These are phyloP conservation scores for Emericellopsis atlantica DNA, from an alignment of 2,329 filamentous ascomycete genomes.

Conservation along the genomic window DNA sequence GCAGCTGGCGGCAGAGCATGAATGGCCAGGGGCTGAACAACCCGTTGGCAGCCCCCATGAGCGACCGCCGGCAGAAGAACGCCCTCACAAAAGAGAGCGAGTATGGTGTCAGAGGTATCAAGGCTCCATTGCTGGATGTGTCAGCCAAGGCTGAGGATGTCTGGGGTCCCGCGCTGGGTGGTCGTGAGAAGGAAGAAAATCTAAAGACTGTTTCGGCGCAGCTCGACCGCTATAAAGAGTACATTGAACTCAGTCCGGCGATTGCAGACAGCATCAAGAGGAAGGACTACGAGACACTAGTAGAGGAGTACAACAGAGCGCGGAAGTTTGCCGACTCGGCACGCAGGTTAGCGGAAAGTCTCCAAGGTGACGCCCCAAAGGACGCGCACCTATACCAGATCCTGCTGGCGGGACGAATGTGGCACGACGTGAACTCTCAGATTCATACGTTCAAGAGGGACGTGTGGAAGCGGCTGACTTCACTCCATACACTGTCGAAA, in stretches of 20 bases:
- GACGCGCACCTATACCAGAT: slow-evolving; percentile 79
- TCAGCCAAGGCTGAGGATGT: slow-evolving; percentile 93
- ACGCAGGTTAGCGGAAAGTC: slow-evolving; percentile 48
- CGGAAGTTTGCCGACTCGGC: slow-evolving; percentile 71
- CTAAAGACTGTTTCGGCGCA: slow-evolving; percentile 66
- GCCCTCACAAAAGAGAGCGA: slow-evolving; percentile 87
- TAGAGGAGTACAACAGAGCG: slow-evolving; percentile 80
- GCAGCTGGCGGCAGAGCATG: slow-evolving; percentile 46
- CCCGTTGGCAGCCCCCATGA: slow-evolving; percentile 20
- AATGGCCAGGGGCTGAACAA: slow-evolving; percentile 23
- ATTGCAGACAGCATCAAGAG: slow-evolving; percentile 79
- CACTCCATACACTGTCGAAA: slow-evolving; percentile 46
- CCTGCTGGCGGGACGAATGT: slow-evolving; percentile 82
- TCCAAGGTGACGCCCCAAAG: slow-evolving; percentile 44
- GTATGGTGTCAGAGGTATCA: slow-evolving; percentile 80
- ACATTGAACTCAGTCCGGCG: slow-evolving; percentile 68
- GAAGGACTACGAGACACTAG: slow-evolving; percentile 77
- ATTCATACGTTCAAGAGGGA: slow-evolving; percentile 80
- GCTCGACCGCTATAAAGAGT: slow-evolving; percentile 66
- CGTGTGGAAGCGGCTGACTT: slow-evolving; percentile 70
- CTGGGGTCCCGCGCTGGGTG: slow-evolving; percentile 88
- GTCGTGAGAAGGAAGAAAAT: slow-evolving; percentile 80
- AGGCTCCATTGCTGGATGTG: slow-evolving; percentile 75
- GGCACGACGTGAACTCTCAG: slow-evolving; percentile 84
- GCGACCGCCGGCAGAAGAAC: slow-evolving; percentile 67